phyloP scores from a whole-genome alignment of 2,329 filamentous ascomycete genomes.

The Penicillium sp. region DNA sequence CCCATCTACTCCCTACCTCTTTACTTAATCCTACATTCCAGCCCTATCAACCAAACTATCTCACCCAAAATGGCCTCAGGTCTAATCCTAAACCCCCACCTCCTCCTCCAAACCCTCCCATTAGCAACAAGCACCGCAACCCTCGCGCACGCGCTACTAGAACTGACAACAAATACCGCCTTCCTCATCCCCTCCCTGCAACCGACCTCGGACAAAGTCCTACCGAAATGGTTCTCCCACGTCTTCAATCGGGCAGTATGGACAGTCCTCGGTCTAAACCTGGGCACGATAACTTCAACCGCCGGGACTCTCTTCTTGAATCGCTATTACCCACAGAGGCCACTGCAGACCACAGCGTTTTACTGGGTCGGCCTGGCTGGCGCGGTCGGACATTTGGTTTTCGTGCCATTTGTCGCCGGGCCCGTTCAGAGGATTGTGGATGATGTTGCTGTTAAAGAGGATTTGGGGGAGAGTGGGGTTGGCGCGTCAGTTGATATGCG shows the following conservation, averaged over 20 bases:
- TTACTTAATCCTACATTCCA: too few relatives aligned
- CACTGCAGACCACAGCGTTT: conserved; percentile 7
- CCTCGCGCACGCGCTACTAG: conserved; percentile 12
- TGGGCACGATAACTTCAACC: conserved; percentile 11
- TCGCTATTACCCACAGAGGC: background rate
- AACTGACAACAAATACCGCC: conserved; percentile 9
- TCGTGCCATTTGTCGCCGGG: conserved; percentile 16
- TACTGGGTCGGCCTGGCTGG: conserved; percentile 17
- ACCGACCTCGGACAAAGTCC: background rate
- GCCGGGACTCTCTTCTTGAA: conserved; percentile 8
- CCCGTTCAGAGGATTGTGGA: conserved; percentile 15
- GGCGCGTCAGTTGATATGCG: conserved; percentile 14
- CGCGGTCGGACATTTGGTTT: conserved; percentile 14
- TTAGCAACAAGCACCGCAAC: conserved; percentile 20
- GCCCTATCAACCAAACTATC: background rate
- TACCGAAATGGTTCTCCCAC: conserved; percentile 10
- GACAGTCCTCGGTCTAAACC: conserved; percentile 12
- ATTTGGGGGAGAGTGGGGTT: background rate
- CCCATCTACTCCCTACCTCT: too few relatives aligned
- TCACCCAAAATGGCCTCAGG: conserved; percentile 16
- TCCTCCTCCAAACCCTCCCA: conserved; percentile 12
- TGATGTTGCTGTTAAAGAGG: background rate
- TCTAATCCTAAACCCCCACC: conserved; percentile 17
- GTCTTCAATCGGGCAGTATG: conserved; percentile 13
- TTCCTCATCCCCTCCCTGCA: conserved; percentile 13